phyloP scores from a whole-genome alignment of 2,329 filamentous ascomycete genomes.

The Cyphellophora attinorum region DNA sequence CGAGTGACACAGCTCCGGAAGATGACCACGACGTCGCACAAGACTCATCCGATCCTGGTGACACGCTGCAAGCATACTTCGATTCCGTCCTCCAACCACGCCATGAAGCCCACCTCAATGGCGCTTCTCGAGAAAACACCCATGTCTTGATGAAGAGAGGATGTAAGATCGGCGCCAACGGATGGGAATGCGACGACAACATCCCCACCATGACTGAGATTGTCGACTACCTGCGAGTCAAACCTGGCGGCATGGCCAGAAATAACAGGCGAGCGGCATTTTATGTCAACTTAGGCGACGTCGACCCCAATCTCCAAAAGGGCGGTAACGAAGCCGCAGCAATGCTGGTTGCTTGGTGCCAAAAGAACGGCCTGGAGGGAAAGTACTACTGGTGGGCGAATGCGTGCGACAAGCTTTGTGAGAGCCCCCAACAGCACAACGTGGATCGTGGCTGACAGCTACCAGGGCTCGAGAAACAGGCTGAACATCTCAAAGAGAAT shows the following conservation, averaged over 20 bases:
- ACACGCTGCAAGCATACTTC: too few relatives aligned
- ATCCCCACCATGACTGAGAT: neutral
- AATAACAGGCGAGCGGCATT: neutral
- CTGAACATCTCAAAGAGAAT: too few relatives aligned
- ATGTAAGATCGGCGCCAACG: neutral
- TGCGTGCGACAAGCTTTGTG: neutral
- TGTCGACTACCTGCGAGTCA: neutral
- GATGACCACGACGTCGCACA: too few relatives aligned
- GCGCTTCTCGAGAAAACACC: too few relatives aligned
- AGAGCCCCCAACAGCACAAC: neutral
- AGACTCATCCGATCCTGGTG: too few relatives aligned
- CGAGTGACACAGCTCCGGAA: too few relatives aligned
- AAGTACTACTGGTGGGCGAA: conserved; percentile 1
- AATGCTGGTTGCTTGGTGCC: neutral
- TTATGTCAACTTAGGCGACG: neutral
- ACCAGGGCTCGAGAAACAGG: too few relatives aligned
- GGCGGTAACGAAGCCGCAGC: neutral
- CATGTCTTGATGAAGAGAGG: neutral
- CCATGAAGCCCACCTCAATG: too few relatives aligned
- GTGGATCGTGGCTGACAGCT: too few relatives aligned
- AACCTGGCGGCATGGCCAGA: neutral
- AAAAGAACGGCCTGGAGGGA: neutral
- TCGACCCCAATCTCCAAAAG: neutral
- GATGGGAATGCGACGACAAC: neutral
- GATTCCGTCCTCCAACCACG: too few relatives aligned